Conservation (phyloP, 2,329 filamentous ascomycete genomes). For the Exophiala viscosa region DNA sequence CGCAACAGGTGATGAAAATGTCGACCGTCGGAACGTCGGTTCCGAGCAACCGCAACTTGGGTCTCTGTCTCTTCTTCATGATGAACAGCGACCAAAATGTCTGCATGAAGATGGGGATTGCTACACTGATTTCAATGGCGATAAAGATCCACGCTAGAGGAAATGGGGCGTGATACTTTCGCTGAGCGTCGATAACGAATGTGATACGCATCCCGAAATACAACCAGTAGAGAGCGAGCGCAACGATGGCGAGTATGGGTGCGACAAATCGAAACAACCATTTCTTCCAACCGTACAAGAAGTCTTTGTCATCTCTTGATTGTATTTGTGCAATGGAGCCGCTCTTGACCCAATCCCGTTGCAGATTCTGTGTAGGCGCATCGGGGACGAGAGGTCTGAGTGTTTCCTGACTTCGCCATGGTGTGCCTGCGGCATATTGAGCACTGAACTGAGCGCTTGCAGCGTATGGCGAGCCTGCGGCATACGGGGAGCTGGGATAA, state of each 20-base stretch:
- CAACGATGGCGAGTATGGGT: slow-evolving; percentile 36
- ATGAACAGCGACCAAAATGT: slow-evolving; percentile 58
- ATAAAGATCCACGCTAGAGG: slow-evolving; percentile 57
- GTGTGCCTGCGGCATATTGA: slow-evolving; percentile 21
- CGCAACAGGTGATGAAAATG: slow-evolving; percentile 55
- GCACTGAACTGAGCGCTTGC: not conserved
- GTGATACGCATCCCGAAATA: slow-evolving; percentile 53
- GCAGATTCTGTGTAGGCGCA: slow-evolving; percentile 29
- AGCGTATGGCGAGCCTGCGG: slow-evolving; percentile 6
- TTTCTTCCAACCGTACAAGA: slow-evolving; percentile 38
- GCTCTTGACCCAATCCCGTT: slow-evolving; percentile 38
- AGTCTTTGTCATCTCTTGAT: slow-evolving; percentile 37
- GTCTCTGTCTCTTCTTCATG: slow-evolving; percentile 52
- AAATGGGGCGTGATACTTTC: slow-evolving; percentile 39
- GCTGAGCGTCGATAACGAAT: slow-evolving; percentile 53
- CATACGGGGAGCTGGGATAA: slow-evolving; percentile 26
- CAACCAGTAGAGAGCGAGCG: slow-evolving; percentile 36
- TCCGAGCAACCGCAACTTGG: slow-evolving; percentile 43
- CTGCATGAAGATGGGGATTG: slow-evolving; percentile 55
- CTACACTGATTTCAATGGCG: slow-evolving; percentile 47
- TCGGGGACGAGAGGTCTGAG: slow-evolving; percentile 35
- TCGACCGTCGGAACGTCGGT: slow-evolving; percentile 54
- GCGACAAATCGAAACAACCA: slow-evolving; percentile 33
- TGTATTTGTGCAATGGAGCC: slow-evolving; percentile 37
- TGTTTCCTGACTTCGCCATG: slow-evolving; percentile 35